Base-by-base conservation (phyloP, 192 early-diverging fungal species). In the Coemansia sp. region DNA sequence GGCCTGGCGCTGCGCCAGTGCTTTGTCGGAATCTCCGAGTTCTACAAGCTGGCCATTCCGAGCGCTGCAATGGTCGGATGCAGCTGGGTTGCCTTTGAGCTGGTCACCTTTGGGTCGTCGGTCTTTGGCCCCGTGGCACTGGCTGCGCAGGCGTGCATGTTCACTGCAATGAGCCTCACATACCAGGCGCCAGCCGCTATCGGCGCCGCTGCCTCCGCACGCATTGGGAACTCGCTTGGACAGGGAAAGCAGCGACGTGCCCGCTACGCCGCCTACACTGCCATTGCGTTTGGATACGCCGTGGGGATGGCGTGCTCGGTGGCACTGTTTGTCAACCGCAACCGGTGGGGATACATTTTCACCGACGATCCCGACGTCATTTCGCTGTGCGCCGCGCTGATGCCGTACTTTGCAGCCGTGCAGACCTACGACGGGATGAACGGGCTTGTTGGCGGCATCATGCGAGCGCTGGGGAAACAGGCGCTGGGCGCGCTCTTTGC, bases 21-120 rank as follows among this genome's bases (percentile, higher is more conserved):
- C 13, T 58, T 95, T 16, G 70, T 87, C 48, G 84, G 80, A 15
- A 90, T 90, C 68, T 68, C 73, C 39, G 83, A 84, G 52, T 92
- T 91, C 56, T 69, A 90, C 63, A 84, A 82, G 21, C 76, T 98
- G 59, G 96, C 92, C 1, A 67, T 94, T 9, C 93, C 96, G 0
- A 91, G 92, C 6, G 87, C 93, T 6, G 70, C 91, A 40, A 98
- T 96, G 94, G 82, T 92, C 40, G 89, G 90, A 40, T 84, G 86
- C 16, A 93, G 94, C 72, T 95, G 94, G 93, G 89, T 87, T 68
- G 89, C 90, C 12, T 94, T 91, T 76, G 92, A 94, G 68, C 62
- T 88, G 1, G 81, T 91, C 21, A 87, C 91, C 1, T 66, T 94
- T 65, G 86, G 85, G 4, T 87, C 94, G 3, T 93, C 93, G 26